These are phyloP conservation scores for Combretum micranthum DNA, from an alignment of 345 rosid genomes.

Conservation along the genomic window DNA sequence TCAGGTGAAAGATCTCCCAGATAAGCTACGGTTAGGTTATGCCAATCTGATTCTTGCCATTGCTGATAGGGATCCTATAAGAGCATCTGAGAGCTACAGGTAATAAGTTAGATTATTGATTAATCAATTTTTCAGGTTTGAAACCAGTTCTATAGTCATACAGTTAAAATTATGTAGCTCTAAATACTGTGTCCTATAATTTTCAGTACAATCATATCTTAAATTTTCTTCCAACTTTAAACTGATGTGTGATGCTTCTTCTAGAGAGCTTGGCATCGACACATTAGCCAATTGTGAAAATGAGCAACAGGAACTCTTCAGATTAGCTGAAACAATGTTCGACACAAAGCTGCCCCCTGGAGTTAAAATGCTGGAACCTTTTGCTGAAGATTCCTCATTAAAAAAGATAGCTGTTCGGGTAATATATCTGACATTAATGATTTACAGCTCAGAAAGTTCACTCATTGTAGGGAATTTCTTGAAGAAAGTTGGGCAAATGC, in stretches of 20 bases:
- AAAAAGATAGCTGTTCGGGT: conserved; percentile 76
- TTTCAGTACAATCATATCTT: no score
- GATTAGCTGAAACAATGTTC: conserved; percentile 76
- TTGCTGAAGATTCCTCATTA: conserved; percentile 71
- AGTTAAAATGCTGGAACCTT: conserved; percentile 71
- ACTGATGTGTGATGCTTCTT: no score
- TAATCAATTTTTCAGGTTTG: not conserved
- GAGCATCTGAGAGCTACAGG: conserved; percentile 71
- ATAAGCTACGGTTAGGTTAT: conserved; percentile 72
- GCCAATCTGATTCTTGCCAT: conserved; percentile 86
- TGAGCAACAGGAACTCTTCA: conserved; percentile 64
- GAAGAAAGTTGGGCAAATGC: no score
- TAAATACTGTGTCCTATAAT: no score
- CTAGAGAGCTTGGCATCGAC: conserved; percentile 76
- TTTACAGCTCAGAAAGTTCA: no score
- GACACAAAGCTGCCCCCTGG: conserved; percentile 89
- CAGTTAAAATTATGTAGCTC: no score
- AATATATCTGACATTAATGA: not conserved
- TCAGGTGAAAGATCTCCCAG: conserved; percentile 95
- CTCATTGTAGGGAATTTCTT: no score
- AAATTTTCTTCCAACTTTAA: no score
- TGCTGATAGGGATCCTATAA: conserved; percentile 56
- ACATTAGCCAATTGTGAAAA: conserved; percentile 52
- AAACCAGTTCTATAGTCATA: no score
- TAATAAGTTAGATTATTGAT: conserved; percentile 16